Base-by-base conservation (phyloP, 2,329 filamentous ascomycete species). In the Metarhizium humberi region DNA sequence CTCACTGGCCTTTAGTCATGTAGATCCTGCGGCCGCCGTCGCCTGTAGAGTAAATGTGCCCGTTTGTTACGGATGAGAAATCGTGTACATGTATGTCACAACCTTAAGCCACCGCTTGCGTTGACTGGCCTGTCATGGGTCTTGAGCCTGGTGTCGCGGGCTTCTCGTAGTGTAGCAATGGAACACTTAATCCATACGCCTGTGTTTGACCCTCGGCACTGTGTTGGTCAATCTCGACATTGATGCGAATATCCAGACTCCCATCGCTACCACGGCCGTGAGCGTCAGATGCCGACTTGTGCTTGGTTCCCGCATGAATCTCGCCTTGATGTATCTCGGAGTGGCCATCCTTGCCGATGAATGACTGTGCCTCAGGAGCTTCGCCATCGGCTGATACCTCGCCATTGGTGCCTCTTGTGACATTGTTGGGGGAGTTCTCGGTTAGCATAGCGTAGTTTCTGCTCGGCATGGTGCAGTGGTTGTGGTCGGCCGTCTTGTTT, bases 381-480 rank as follows among this genome's bases (percentile, higher is more conserved):
- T 61, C 60, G 5, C 54, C 54, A 40, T 62, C 62, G 6, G 56
- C 59, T n/a, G 56, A 56, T 29, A 66, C 54, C 20, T 64, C 59
- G 61, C 61, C 64, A 36, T 67, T 66, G 14, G 57, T 54, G 13
- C 58, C 43, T 6, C 43, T 64, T 50, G 46, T 63, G 2, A 51
- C 47, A 55, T 77, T 78, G 63, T 77, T 76, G 50, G 80, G 89
- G n/a, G 85, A 84, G 70, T 96, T 96, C 69, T 96, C 89, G 18
- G 89, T 87, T 57, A 99, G 85, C 46, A 88, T 86, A 64, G 92
- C 92, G 79, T 90, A 99, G 69, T 99, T 99, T 29, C 94, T 84
- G 61, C 90, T 92, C 2, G 95, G 84, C 71, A 96, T 96, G 11
- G 92, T 96, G 58, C 90, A 88, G 60, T 89, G 81, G 71, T 96